Conservation (phyloP, 2,329 filamentous ascomycete species). For the Paraphaeosphaeria minitans region DNA sequence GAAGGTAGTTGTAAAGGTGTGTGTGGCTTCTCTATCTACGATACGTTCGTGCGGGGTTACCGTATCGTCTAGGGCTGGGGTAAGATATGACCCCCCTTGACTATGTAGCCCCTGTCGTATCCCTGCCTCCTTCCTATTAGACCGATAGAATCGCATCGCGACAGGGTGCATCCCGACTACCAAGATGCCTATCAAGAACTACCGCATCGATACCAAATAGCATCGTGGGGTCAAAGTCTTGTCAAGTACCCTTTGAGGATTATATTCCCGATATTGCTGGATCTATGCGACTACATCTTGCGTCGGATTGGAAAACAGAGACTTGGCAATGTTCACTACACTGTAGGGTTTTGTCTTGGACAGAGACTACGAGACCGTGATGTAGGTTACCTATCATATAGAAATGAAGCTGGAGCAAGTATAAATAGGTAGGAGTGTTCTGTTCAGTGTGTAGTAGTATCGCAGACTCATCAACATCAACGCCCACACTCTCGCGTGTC, state of each 20-base stretch:
- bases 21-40: constrained; percentile 19
- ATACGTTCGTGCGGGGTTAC: constrained; percentile 19
- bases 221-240: constrained; percentile 6
- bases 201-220: constrained; percentile 19
- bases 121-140: constrained; percentile 30
- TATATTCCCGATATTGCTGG: constrained; percentile 17
- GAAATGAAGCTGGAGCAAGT: constrained; percentile 13
- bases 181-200: constrained; percentile 13
- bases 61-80: constrained; percentile 13
- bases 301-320: constrained; percentile 27
- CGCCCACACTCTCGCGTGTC: constrained; percentile 25
- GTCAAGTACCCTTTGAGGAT: constrained; percentile 15
- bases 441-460: constrained; percentile 9
- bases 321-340: constrained; percentile 11
- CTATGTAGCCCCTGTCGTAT: constrained; percentile 15
- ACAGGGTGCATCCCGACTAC: constrained; percentile 16
- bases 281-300: constrained; percentile 12
- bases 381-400: constrained; percentile 8
- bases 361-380: constrained; percentile 7
- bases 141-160: constrained; percentile 13
- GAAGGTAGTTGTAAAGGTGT: constrained; percentile 28
- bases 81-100: constrained; percentile 11
- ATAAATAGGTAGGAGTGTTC: constrained; percentile 26
- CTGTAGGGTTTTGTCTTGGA: constrained; percentile 14
- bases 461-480: constrained; percentile 27